Base-by-base conservation (phyloP, 495 filamentous ascomycete genomes). In the Neurospora sublineolata region DNA sequence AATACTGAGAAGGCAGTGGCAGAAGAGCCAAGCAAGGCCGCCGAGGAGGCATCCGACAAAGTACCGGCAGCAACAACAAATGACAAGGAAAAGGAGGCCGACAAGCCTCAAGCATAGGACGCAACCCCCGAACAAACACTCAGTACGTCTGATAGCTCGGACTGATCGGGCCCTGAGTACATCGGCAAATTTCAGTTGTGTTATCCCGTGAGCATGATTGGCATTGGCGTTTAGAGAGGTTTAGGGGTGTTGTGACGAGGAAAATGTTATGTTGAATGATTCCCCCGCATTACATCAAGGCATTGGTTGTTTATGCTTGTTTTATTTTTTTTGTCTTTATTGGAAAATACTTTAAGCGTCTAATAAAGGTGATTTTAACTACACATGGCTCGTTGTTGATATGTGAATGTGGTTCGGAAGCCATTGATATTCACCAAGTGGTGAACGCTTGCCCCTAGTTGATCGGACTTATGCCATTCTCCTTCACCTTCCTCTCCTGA, bases 51-150 rank as follows among this genome's bases (percentile, higher is more conserved):
- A 2, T 52, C 74, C 3, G 71, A 40, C n/a, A 69, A 68, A 40
- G 71, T 30, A 20, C 38, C 71, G 11, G 52, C 46, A 16, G 58
- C 69, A 36, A 12, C 46, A 20, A 52, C 69, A 37, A 37, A 69
- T 41, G 73, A 75, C 33, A 69, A 69, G 41, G 30, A 60, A 70
- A 44, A 68, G 14, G 72, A 67, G 14, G 72, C 64, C 37, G 72
- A 70, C 27, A 41, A 69, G 52, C 23, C 52, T 36, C 52, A 64
- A 64, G 52, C 33, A 64, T 64, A 64, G 14, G 52, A 27, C 27
- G 23, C 11, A 14, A 1, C 23, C 52, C 52, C 52, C 52, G 52
- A 18, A 64, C 52, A 60, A 60, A 60, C 27, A 64, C 52, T 64
- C 52, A 27, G 52, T 64, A 64, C 52, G 30, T 36, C 23, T 64